Conservation (phyloP, 2,329 filamentous ascomycete species). For the Anthostomella pinea region DNA sequence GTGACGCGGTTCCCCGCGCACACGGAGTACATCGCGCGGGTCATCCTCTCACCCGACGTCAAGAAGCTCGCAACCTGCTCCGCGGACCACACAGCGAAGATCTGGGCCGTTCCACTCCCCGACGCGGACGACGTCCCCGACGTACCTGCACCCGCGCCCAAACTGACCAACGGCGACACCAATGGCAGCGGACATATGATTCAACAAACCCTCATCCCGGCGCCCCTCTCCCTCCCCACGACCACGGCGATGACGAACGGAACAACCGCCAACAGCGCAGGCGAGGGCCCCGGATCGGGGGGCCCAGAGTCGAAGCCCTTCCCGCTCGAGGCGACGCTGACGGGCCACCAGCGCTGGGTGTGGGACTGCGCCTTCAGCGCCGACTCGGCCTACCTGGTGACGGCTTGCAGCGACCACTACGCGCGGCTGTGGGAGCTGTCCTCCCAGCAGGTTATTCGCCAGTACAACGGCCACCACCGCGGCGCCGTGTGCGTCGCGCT, state of each 20-base stretch:
- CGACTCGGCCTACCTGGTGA: constrained; percentile 89
- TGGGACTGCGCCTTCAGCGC: constrained; percentile 97
- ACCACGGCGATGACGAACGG: too few species aligned
- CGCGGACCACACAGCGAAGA: constrained; percentile 89
- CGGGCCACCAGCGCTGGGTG: constrained; percentile 91
- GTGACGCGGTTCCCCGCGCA: constrained; percentile 88
- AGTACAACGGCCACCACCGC: constrained; percentile 92
- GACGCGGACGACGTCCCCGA: constrained; percentile 10
- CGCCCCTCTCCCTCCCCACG: too few species aligned
- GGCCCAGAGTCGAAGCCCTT: constrained; percentile 55
- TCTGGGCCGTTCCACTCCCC: constrained; percentile 60
- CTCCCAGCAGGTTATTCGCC: constrained; percentile 84
- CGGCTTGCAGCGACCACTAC: constrained; percentile 90
- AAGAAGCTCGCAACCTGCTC: constrained; percentile 93
- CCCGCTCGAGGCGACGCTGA: constrained; percentile 80
- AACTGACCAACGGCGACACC: constrained; percentile 1
- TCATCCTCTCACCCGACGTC: constrained; percentile 88
- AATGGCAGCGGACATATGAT: too few species aligned
- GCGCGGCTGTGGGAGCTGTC: constrained; percentile 85
- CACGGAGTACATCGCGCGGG: constrained; percentile 87
- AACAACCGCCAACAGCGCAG: constrained; percentile 10
- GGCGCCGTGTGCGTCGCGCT: constrained; percentile 90
- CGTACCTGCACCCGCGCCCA: constrained; percentile 6
- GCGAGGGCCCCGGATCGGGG: constrained; percentile 36
- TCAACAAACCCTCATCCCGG: too few species aligned